Evolutionary conservation across 148 eudicot species (phyloP).

Genomic region (Cornus kousa): DNA sequence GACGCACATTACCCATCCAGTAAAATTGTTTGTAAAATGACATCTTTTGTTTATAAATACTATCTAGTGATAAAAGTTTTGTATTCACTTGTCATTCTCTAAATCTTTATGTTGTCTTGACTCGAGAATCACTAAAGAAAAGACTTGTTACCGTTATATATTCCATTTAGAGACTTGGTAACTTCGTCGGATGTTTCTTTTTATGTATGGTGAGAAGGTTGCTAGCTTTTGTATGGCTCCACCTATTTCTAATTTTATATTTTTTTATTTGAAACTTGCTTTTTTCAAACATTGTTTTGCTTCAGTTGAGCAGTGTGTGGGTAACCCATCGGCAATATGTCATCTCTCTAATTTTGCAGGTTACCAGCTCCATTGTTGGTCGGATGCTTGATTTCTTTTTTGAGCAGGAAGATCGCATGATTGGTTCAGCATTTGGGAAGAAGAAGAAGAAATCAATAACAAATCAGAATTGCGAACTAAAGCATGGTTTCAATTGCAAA

Average conservation of each 20-base stretch:
- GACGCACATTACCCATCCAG: neutral
- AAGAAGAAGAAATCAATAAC: constrained; percentile 49
- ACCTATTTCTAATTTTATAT: neutral
- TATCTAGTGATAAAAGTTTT: neutral
- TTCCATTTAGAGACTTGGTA: neutral
- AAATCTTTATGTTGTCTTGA: neutral
- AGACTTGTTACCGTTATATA: neutral
- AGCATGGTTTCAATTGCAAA: constrained; percentile 11
- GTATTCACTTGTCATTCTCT: neutral
- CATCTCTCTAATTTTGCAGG: constrained; percentile 29
- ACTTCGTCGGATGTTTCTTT: neutral
- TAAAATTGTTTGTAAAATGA: neutral
- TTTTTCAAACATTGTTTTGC: constrained; percentile 4
- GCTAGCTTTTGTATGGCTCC: neutral
- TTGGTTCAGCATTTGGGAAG: constrained; percentile 31
- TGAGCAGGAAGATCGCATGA: constrained; percentile 23
- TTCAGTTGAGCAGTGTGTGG: neutral
- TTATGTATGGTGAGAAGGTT: neutral
- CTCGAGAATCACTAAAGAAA: no score
- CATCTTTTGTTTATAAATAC: neutral
- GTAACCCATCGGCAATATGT: neutral
- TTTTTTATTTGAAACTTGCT: neutral
- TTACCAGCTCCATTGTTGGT: constrained; percentile 44
- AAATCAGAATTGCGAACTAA: constrained; percentile 10
- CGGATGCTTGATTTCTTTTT: constrained; percentile 44